These are phyloP conservation scores for Irpex rosettiformis DNA, from an alignment of 1,284 basidiomycete genomes.

Conservation along the genomic window DNA sequence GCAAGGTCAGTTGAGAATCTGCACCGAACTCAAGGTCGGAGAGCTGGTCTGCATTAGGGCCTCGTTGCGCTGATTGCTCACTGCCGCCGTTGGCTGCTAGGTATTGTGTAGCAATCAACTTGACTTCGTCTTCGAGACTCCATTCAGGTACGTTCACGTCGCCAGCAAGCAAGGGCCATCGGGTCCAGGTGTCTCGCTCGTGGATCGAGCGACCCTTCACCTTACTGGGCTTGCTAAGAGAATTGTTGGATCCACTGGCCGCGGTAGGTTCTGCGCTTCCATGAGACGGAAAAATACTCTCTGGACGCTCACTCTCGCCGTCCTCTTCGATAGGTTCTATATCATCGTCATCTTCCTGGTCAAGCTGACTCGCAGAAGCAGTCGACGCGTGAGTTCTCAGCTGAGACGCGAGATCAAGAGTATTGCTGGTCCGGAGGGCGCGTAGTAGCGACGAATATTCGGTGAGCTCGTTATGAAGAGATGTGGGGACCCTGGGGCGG, in stretches of 20 bases:
- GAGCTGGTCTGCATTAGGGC: background rate
- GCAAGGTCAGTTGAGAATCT: slow-evolving; percentile 15
- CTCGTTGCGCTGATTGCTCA: background rate
- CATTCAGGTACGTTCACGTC: slow-evolving; percentile 59
- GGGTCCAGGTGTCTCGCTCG: slow-evolving; percentile 48
- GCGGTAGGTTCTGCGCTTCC: background rate
- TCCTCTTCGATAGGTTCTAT: background rate
- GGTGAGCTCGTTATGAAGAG: slow-evolving; percentile 53
- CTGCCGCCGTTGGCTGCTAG: background rate
- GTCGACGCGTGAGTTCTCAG: slow-evolving; percentile 27
- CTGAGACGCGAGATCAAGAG: slow-evolving; percentile 51
- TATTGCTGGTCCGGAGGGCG: slow-evolving; percentile 48
- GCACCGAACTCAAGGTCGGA: background rate
- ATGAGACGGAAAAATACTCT: background rate
- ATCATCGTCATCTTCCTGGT: slow-evolving; percentile 12
- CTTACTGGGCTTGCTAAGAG: slow-evolving; percentile 20
- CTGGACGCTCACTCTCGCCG: background rate
- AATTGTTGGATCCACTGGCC: background rate
- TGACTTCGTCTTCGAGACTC: slow-evolving; percentile 57
- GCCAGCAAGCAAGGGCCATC: slow-evolving; percentile 59
- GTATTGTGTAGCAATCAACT: slow-evolving; percentile 33
- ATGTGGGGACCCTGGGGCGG: slow-evolving; percentile 42
- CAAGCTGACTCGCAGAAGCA: background rate
- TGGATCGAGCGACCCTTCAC: slow-evolving; percentile 18
- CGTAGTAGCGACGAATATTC: slow-evolving; percentile 64